Evolutionary conservation across 2,329 filamentous ascomycete genomes (phyloP), one percentile per base, ranked within the genome.

Genomic region (Colletotrichum nymphaeae): DNA sequence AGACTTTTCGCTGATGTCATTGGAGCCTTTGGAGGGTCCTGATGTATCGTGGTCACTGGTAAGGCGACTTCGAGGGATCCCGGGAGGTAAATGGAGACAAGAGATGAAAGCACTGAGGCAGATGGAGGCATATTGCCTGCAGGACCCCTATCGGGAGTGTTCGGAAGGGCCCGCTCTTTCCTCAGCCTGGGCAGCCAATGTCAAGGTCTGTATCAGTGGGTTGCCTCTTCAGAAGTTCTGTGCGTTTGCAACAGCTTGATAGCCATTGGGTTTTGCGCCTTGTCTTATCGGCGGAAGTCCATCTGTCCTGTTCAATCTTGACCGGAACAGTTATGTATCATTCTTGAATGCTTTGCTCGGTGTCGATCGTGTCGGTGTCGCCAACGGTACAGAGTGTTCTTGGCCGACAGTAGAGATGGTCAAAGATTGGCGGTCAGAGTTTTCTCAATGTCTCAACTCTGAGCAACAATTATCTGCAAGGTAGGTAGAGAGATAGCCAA

Each of bases 71-170:
- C 56, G 67, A 49, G 46, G 63, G n/a, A 63, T 5, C n/a, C 42
- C 42, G 19, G 60, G 60, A 53, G 28, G 60, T n/a, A 32, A n/a
- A 63, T 63, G 28, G 12, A 24, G 28, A 53, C 30, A 53, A n/a
- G 19, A 26, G 60, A 24, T 26, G 60, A 42, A 22, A 60, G 56
- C 32, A 35, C 32, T 35, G 32, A 35, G 11, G 32, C n/a, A 14
- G 46, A 72, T 69, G 70, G 70, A 65, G 60, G 70, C 70, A 71
- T 73, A 37, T 64, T 37, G 71, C 71, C 67, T 73, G 71, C 71
- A 73, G 71, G 67, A 71, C 71, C 71, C 71, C 71, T 73, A 71
- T 73, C 67, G 71, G 71, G 71, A 73, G 32, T 37, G 59, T 57
- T 73, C 71, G 71, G 71, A 73, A 71, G 62, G 67, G 49, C 71